Conservation (phyloP, 2,329 filamentous ascomycete genomes). For the Alternaria metachromatica region DNA sequence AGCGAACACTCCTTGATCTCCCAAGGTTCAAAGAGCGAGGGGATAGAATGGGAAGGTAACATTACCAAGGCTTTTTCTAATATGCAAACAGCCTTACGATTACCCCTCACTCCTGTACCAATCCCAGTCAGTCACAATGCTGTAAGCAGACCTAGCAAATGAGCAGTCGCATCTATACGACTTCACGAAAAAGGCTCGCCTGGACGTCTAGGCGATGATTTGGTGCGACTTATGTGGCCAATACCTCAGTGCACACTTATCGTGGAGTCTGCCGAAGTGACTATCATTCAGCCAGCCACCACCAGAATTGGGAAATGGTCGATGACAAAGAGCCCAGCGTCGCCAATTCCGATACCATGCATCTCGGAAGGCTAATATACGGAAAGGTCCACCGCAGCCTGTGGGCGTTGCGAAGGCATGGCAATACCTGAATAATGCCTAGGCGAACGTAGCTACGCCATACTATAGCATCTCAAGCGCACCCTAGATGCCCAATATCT, state of each 20-base stretch:
- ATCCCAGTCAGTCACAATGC: not conserved
- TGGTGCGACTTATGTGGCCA: not conserved
- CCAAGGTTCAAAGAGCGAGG: too few relatives aligned
- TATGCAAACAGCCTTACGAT: not conserved
- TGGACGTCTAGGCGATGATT: not conserved
- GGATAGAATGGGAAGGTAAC: not conserved
- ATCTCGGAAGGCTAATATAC: too few relatives aligned
- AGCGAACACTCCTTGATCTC: too few relatives aligned
- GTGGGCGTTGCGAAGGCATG: too few relatives aligned
- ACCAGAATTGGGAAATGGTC: not conserved
- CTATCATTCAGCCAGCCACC: not conserved
- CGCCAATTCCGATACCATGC: too few relatives aligned
- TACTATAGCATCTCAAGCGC: not conserved
- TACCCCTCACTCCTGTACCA: not conserved
- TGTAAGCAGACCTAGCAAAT: not conserved
- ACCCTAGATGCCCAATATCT: too few relatives aligned
- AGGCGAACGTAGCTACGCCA: not conserved
- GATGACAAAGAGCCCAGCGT: not conserved
- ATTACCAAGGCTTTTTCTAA: rapidly evolving
- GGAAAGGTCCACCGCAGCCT: too few relatives aligned
- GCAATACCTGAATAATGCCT: too few relatives aligned
- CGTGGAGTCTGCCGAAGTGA: not conserved
- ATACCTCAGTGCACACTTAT: not conserved
- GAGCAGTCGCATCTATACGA: not conserved
- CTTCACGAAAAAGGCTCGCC: not conserved